Evolutionary conservation across 345 rosid genomes (phyloP).

Genomic region (Gossypium bickii): DNA sequence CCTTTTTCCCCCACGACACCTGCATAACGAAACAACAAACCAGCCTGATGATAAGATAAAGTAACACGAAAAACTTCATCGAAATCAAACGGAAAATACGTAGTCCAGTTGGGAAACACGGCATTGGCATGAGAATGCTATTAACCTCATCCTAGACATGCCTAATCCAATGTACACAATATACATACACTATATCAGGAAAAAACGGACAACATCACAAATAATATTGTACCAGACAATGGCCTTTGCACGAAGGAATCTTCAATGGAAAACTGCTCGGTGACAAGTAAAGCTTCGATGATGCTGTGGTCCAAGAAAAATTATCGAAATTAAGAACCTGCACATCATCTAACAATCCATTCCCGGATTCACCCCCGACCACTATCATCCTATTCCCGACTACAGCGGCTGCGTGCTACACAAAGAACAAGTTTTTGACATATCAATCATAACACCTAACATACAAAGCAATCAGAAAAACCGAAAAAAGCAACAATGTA

Average conservation of each 20-base stretch:
- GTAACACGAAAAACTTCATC: background rate
- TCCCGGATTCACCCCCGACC: conserved; percentile 91
- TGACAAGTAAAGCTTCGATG: conserved; percentile 88
- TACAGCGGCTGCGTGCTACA: conserved; percentile 85
- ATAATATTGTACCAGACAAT: conserved; percentile 60
- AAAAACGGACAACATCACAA: conserved; percentile 4
- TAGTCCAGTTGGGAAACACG: background rate
- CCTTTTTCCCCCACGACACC: conserved; percentile 97
- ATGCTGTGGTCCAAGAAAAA: conserved; percentile 71
- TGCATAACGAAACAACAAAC: conserved; percentile 23
- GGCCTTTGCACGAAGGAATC: conserved; percentile 98
- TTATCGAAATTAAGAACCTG: conserved; percentile 85
- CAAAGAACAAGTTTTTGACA: conserved; percentile 14
- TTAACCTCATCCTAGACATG: background rate
- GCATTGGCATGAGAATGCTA: background rate
- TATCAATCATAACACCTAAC: background rate
- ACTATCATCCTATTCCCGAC: conserved; percentile 94
- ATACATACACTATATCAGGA: background rate
- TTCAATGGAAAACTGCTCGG: conserved; percentile 88
- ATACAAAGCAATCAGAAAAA: background rate
- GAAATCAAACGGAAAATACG: background rate
- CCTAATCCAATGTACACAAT: background rate
- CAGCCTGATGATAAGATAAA: background rate
- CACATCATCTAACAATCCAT: conserved; percentile 84
- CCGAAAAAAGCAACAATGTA: background rate